A percentile compares a stretch with the other conserved stretches of the same genome.
Conservation (phyloP, 768 basidiomycete genomes). For the Plicaturopsis crispa region DNA sequence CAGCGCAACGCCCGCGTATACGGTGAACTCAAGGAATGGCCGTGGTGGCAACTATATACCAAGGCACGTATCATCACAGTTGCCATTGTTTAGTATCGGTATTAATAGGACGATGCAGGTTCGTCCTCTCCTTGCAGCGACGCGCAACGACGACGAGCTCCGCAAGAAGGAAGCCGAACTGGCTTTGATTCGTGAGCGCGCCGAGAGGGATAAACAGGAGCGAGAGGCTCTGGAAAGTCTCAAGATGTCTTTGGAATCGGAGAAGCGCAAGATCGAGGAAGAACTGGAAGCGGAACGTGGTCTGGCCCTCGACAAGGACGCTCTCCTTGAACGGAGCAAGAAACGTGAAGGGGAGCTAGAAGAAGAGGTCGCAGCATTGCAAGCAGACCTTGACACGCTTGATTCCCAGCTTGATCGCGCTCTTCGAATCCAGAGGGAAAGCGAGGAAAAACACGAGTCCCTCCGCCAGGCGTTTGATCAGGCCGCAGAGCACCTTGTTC, state of each 20-base stretch:
- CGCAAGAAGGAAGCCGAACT: constrained; percentile 83
- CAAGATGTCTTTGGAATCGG: constrained; percentile 76
- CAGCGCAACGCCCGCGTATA: constrained; percentile 93
- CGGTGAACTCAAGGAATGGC: constrained; percentile 87
- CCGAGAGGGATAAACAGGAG: constrained; percentile 82
- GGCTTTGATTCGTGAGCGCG: constrained; percentile 69
- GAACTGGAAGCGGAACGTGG: constrained; percentile 78
- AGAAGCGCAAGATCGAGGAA: constrained; percentile 77
- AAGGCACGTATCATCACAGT: constrained; percentile 43
- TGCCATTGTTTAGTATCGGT: constrained; percentile 5
- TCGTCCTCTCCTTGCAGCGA: constrained; percentile 87
- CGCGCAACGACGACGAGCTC: constrained; percentile 87
- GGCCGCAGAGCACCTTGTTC: constrained; percentile 80
- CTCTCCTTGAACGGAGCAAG: constrained; percentile 75
- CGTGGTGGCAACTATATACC: constrained; percentile 98
- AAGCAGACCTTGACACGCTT: constrained; percentile 75
- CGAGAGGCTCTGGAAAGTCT: constrained; percentile 70
- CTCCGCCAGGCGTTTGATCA: constrained; percentile 71
- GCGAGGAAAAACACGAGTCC: constrained; percentile 69
- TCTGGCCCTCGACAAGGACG: constrained; percentile 77
- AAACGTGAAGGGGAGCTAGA: constrained; percentile 78
- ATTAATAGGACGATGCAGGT: constrained; percentile 42
- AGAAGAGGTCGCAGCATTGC: constrained; percentile 75
- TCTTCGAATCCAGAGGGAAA: constrained; percentile 68
- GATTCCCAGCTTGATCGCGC: constrained; percentile 84